Base-by-base conservation (phyloP, 1,139 yeast species). In the Meyerozyma carpophila region DNA sequence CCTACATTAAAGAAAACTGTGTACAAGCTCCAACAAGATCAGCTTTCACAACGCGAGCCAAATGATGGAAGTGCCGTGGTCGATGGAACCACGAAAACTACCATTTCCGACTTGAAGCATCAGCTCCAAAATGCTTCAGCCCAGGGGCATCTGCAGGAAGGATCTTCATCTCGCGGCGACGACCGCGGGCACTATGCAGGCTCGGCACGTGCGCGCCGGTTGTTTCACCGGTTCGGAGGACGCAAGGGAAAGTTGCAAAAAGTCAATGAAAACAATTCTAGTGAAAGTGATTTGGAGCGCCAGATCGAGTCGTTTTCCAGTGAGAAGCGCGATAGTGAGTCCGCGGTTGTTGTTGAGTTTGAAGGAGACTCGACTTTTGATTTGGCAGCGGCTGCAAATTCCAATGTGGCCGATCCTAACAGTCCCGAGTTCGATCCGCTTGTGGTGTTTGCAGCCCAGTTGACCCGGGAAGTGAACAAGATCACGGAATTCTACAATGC, bases 1-100 rank as follows among this genome's bases (percentile, higher is more conserved):
- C 79, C 84, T 4, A 71, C 75, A 8, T 69, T 84, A 40, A 84
- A 84, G 57, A 81, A 81, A 58, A 67, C 73, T 21, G 77, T 83
- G 37, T 84, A 83, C 56, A 54, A 57, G 51, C 63, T 70, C 42
- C 75, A 70, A 47, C 70, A 69, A 47, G 68, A 65, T 42, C 74
- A 69, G 49, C 51, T 67, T 39, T 61, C 60, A 25, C 44, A 48
- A 20, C 47, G 47, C 37, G 48, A 47, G 34, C 62, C 66, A 16
- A 54, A 55, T 32, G 65, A 63, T 44, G 68, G 67, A 5, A 54
- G 54, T 29, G 52, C 49, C 43, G 55, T 48, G 41, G 59, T 58
- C 41, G 53, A 47, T 27, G 44, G 42, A 29, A 53, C 50, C 32
- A 56, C 50, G 44, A 43, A 47, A n/a, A 57, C 63, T 32, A 60